Conservation (phyloP, 805 yeast genomes). For the Helenozyma rhizophorensis region DNA sequence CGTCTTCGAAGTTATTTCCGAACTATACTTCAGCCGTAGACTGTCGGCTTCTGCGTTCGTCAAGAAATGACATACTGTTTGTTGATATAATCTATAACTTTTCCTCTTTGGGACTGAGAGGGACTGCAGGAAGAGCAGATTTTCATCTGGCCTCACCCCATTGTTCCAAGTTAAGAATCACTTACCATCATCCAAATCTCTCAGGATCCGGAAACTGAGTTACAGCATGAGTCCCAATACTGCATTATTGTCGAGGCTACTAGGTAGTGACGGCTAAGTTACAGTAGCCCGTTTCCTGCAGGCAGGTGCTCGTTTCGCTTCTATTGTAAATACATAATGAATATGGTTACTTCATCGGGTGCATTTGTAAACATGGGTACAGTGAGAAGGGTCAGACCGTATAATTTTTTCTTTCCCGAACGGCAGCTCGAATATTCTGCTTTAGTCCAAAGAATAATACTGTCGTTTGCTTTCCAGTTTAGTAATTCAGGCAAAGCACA, state of each 20-base stretch:
- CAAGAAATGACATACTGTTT: constrained; percentile 1
- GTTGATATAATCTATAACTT: constrained; percentile 3
- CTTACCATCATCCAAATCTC: no score
- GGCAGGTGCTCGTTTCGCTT: constrained; percentile 10
- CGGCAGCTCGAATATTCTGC: constrained; percentile 2
- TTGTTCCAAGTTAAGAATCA: no score
- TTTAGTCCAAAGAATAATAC: constrained; percentile 16
- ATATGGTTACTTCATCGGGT: constrained; percentile 14
- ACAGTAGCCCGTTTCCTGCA: no score
- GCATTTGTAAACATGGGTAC: constrained; percentile 15
- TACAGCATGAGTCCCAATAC: no score
- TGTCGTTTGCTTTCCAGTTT: background rate
- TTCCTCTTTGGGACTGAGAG: constrained; percentile 7
- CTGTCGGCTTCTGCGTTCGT: no score
- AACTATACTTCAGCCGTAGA: no score
- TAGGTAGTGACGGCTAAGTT: background rate
- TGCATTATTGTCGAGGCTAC: background rate
- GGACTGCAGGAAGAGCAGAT: no score
- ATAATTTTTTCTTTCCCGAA: background rate
- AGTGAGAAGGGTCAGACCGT: constrained; percentile 2
- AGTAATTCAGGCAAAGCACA: no score
- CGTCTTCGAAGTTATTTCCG: no score
- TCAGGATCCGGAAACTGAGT: no score
- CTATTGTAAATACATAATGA: constrained; percentile 14
- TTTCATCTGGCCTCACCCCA: no score